phyloP scores from a whole-genome alignment of 179 eudicot genomes.

The Patellifolia procumbens region DNA sequence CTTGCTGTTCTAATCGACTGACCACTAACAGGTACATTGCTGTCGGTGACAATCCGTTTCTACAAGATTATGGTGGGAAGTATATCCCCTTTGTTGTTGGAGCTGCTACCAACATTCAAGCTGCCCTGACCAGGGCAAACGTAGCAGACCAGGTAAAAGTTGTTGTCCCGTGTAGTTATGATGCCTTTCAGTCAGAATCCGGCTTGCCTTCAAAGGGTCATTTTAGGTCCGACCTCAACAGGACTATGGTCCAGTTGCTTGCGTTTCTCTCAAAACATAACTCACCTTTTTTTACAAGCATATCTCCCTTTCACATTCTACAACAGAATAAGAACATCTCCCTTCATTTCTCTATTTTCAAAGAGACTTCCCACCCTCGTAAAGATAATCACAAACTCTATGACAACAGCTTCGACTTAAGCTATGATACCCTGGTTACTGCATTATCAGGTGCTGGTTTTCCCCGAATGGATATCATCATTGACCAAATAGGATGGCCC shows the following conservation, averaged over 20 bases:
- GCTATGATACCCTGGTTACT: slow-evolving; percentile 59
- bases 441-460: slow-evolving; percentile 62
- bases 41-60: slow-evolving; percentile 80
- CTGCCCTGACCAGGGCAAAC: slow-evolving; percentile 60
- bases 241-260: slow-evolving; percentile 73
- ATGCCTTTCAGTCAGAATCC: slow-evolving; percentile 58
- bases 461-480: slow-evolving; percentile 53
- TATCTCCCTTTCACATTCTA: slow-evolving; percentile 69
- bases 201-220: slow-evolving; percentile 72
- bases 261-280: slow-evolving; percentile 56
- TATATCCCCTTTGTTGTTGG: slow-evolving; percentile 69
- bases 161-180: slow-evolving; percentile 80
- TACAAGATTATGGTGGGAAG: slow-evolving; percentile 59
- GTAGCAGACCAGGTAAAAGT: slow-evolving; percentile 61
- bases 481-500: slow-evolving; percentile 91
- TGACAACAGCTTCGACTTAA: slow-evolving; percentile 65
- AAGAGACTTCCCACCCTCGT: slow-evolving; percentile 54
- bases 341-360: slow-evolving; percentile 68
- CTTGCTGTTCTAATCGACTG: slow-evolving; percentile 6
- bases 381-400: slow-evolving; percentile 58
- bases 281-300: slow-evolving; percentile 63
- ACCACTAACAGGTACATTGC: slow-evolving; percentile 63
- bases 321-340: slow-evolving; percentile 65
- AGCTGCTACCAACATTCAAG: slow-evolving; percentile 77
- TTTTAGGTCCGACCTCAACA: slow-evolving; percentile 70